Base-by-base conservation (phyloP, 140 eudicot genomes). In the Stevia rebaudiana region DNA sequence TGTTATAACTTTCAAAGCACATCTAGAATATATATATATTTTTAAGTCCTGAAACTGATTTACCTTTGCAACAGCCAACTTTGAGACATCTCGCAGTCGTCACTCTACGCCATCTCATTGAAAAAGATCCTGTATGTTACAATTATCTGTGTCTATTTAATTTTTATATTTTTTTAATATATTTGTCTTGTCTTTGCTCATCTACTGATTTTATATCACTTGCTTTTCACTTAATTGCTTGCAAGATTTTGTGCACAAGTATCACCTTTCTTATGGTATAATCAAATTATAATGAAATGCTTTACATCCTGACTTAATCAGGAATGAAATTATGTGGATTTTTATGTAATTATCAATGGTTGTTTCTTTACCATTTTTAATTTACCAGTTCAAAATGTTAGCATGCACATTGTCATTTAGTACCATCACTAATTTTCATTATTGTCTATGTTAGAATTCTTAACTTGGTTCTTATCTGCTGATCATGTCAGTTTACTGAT, bases 51-150 rank as follows among this genome's bases (percentile, higher is more conserved):
- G 24, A 73, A 71, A 55, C 24, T 40, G 65, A 61, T 68, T 61
- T 21, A 68, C 47, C 40, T 64, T 71, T 73, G 61, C 67, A 54
- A 73, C 87, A 92, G 98, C 98, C 98, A 68, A 83, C 86, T 59
- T 73, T 92, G 75, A 81, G 98, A 78, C 89, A 83, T 85, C 81
- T 92, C 58, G 94, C 98, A 49, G 80, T 92, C 64, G 80, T 95
- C 52, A 92, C 98, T 71, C 81, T 92, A 68, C 86, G 96, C 16
- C 98, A 92, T 84, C 96, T 92, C 65, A 88, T 92, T 54, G 98
- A 92, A 70, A 92, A 85, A 78, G 98, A 92, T 73, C 89, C 96
- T 69, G 98, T 92, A 23, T 66, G 95, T 68, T 41, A 24, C 43
- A 64, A 24, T 19, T 36, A 6, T 23, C 17, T 51, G 7, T 59